phyloP scores from a whole-genome alignment of 805 yeast genomes.

The Blastobotrys americana region DNA sequence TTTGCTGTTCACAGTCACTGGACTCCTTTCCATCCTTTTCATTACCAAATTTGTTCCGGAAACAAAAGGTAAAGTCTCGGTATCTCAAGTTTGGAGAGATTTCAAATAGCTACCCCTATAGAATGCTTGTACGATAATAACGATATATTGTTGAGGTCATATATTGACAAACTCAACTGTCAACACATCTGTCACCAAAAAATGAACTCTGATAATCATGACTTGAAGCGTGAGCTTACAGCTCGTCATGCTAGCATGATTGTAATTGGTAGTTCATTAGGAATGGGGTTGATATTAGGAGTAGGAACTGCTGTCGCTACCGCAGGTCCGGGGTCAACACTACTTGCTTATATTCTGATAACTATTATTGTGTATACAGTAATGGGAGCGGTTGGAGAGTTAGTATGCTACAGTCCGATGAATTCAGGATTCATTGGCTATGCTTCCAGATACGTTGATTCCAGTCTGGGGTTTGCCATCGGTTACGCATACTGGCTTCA shows the following conservation, averaged over 20 bases:
- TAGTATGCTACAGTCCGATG: constrained; percentile 69
- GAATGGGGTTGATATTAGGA: constrained; percentile 70
- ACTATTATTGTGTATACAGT: background rate
- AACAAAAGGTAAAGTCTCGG: constrained; percentile 57
- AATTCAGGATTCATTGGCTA: constrained; percentile 69
- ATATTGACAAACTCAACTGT: no score
- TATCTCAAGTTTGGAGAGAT: constrained; percentile 60
- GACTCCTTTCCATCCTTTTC: constrained; percentile 32
- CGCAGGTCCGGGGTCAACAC: constrained; percentile 64
- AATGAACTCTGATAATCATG: no score
- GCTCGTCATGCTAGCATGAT: constrained; percentile 72
- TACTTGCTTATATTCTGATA: constrained; percentile 45
- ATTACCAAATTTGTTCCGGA: constrained; percentile 55
- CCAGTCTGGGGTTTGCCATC: constrained; percentile 63
- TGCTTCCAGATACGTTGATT: constrained; percentile 71
- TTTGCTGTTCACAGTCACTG: constrained; percentile 43
- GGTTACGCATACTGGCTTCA: constrained; percentile 78
- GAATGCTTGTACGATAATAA: no score
- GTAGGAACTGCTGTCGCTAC: constrained; percentile 56
- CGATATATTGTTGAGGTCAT: no score
- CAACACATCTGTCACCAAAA: no score
- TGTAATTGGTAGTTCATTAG: constrained; percentile 76
- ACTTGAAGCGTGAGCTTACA: constrained; percentile 33
- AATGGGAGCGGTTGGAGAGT: constrained; percentile 39
- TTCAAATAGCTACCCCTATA: no score